Conservation (phyloP, 2,329 filamentous ascomycete species). For the Pseudogymnoascus sp. region DNA sequence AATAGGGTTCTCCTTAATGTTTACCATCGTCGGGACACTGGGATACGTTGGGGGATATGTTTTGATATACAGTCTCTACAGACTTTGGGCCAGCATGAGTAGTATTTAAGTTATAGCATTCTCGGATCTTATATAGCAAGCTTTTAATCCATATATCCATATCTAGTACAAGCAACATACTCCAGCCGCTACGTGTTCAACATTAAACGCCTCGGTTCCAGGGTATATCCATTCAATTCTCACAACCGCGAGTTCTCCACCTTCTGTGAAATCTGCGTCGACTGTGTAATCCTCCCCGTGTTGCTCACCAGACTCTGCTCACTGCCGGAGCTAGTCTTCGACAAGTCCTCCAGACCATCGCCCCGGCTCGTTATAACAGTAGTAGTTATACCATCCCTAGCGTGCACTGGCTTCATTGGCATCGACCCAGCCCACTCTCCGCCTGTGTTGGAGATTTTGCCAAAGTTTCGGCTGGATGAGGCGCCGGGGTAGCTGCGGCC, state of each 20-base stretch:
- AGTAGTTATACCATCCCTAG: constrained; percentile 4
- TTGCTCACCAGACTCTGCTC: constrained; percentile 9
- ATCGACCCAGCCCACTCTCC: neutral
- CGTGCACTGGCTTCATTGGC: neutral
- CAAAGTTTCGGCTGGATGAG: constrained; percentile 7
- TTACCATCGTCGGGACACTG: no score
- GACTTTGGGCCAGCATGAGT: neutral
- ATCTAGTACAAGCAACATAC: neutral
- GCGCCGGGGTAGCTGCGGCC: neutral
- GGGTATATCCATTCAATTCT: neutral
- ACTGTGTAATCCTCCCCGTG: constrained; percentile 8
- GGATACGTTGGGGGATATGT: no score
- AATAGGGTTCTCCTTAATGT: no score
- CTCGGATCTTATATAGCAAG: neutral
- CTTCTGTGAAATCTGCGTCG: constrained; percentile 9
- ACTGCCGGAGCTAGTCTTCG: constrained; percentile 8
- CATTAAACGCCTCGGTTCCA: neutral
- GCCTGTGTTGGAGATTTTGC: neutral
- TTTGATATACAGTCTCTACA: neutral
- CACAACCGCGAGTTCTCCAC: neutral
- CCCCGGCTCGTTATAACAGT: constrained; percentile 7
- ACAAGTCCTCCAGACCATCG: neutral
- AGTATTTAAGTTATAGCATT: neutral
- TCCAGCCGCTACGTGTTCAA: neutral
- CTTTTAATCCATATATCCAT: neutral